Evolutionary conservation across 345 rosid genomes (phyloP), one percentile per base, ranked within the genome.

Genomic region (Camelina neglecta): DNA sequence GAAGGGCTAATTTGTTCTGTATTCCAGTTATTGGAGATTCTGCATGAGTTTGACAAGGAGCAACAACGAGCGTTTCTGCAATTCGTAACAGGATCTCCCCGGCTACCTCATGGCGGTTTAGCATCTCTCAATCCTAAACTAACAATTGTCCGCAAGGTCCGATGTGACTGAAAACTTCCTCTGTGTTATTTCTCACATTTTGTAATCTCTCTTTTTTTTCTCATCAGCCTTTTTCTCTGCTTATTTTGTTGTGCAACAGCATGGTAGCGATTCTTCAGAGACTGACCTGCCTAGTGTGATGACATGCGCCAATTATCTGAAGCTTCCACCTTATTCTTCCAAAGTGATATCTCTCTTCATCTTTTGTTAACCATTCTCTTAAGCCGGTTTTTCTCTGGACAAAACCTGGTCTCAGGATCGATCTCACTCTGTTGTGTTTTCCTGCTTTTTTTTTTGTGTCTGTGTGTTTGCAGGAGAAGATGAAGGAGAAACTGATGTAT

Each of bases 221-320:
- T 65, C 55, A 31, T 47, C 6, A 55, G 47, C 65, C 9, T 49
- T 49, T 44, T 39, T 18, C 36, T 7, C 24, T 50, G 15, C 12
- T 60, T 24, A 67, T 8, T 58, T 62, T 71, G 65, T 64, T 45
- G 23, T 70, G 24, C 64, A 72, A 75, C 91, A 94, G 98, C 91
- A 85, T 47, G 86, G 88, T 58, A 83, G 90, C 84, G 85, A 82
- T 65, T 80, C 79, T 50, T 88, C 84, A 1, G 95, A 94, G 76
- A 80, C 80, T 2, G 98, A 92, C 83, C 80, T 94, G 58, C 98
- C 97, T 38, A 92, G 98, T 45, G 98, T 94, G 82, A 94, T 92
- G 98, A 94, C 98, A 41, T 92, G 97, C 69, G 98, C 97, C 69
- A 94, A 94, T 83, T 94, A 94, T 75, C 86, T 94, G 75, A 94